Evolutionary conservation across 345 rosid genomes (phyloP), one percentile per base, ranked within the genome.

Genomic region (Eutrema heterophyllum): DNA sequence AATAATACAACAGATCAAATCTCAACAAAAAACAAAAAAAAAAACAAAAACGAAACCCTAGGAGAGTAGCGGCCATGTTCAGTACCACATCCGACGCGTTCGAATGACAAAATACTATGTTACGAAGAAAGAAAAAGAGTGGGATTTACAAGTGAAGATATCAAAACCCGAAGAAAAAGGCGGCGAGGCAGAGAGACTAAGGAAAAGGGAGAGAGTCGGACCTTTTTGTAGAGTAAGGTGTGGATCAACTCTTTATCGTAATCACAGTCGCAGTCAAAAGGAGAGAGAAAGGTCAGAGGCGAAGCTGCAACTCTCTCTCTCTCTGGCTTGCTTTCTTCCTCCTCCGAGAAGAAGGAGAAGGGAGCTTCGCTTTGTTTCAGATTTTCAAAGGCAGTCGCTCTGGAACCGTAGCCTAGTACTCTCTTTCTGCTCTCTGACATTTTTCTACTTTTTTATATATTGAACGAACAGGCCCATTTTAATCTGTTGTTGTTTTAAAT

Each of bases 181-280:
- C 36, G 10, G 63, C 45, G 44, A 56, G 66, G 43, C 13, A 55
- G 45, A 64, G 53, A 68, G 33, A 55, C 36, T n/a, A 14, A 13
- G 26, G 27, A 46, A 46, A 52, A 67, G 38, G 64, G 50, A 71
- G 33, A 61, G 75, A 61, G 52, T 15, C 75, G 5, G 50, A 71
- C 75, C 75, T 61, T 40, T 39, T 14, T 6, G 46, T 13, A 33
- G 55, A 55, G 54, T 44, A 44, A 29, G 38, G 18, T 44, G 12
- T 21, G 72, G 57, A 44, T 70, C 58, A 38, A 14, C 55, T 49
- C 65, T 18, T 10, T 45, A 12, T 12, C 41, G 64, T 27, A 40
- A 40, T 41, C 62, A 68, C 48, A 68, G 52, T 53, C 52, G 41
- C 16, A 55, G 9, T 21, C 58, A 32, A 15, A 45, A n/a, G 53